Base-by-base conservation (phyloP, 768 basidiomycete species). In the Kwoniella sp. region DNA sequence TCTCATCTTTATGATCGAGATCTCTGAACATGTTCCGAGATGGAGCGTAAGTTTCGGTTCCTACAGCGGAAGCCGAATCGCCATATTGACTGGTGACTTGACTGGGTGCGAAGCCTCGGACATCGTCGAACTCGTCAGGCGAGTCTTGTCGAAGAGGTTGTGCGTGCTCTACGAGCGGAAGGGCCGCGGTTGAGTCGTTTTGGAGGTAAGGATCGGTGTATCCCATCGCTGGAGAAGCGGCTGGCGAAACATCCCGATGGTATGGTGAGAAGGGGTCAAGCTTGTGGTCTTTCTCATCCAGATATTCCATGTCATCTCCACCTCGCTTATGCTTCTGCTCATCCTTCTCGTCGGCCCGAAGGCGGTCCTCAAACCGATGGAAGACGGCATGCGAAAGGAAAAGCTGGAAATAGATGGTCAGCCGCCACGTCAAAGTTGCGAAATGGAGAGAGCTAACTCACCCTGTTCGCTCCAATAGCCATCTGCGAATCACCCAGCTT, bases 1-100 rank as follows among this genome's bases (percentile, higher is more conserved):
- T 92, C 68, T 90, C 89, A 5, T 84, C 88, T 66, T 87, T 86
- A 77, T 87, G 89, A 40, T 73, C 64, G 1, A 86, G 84, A 64
- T 87, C 87, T 68, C 90, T 88, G 85, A 97, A 96, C 94, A 96
- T 97, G 71, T 96, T 96, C 30, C 91, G 82, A 0, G 91, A 92
- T 0, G 94, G 94, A 0, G 93, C 94, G 71, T 96, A 97, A 0
- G 90, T 90, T 76, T 96, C 93, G 2, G 90, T 90, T 2, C 92
- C 92, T 68, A 90, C 88, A 73, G 90, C 89, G 0, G 90, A 92
- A 50, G 83, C 83, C 0, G 87, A 85, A 48, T 92, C 91, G 64
- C 90, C 90, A 27, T 87, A 85, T 65, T 89, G 85, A 44, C 66
- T 68, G 58, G 90, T 91, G 56, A 89, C 58, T 61, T 71, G 67